Base-by-base conservation (phyloP, 371 early-diverging fungal species). In the Umbelopsis sp. region DNA sequence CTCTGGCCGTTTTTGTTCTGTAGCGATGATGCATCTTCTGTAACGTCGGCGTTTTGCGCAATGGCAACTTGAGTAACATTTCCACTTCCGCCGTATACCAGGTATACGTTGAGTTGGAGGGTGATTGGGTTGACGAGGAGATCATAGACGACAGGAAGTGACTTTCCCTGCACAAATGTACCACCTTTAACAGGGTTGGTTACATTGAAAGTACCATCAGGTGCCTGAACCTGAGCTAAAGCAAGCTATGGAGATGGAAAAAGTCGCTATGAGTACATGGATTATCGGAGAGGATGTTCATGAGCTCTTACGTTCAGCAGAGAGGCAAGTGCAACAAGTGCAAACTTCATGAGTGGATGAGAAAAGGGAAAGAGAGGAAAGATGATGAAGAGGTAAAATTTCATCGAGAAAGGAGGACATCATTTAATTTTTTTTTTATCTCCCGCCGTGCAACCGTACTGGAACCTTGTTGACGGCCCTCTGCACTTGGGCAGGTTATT, bases 81-180 rank as follows among this genome's bases (percentile, higher is more conserved):
- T 51, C 69, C 46, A 44, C 66, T 65, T 8, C 38, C 16, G 22
- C 44, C 32, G 12, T 70, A 66, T 10, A 51, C 35, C 68, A 76
- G 29, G 44, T 65, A 71, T n/a, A 76, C 73, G 32, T 71, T 71
- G 24, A 76, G 45, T 25, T 71, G 44, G 32, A 73, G 41, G 45
- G 16, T 68, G 29, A 32, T 24, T 12, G 66, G 63, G 14, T 70
- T 67, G 22, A 64, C 63, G 6, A 76, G 51, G n/a, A 72, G 50
- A 16, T 70, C 62, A 65, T 73, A 76, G 2, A 72, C 72, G 14
- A 76, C 79, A 70, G 66, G 79, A 69, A 65, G 69, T 62, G 44
- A 63, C 44, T 72, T 68, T 0, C 70, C 76, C 57, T 65, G 68
- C 11, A 75, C 76, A 62, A 72, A 75, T 5, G 68, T 69, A 9